phyloP scores from a whole-genome alignment of 78 protist genomes.

The Tieghemostelium lacteum region DNA sequence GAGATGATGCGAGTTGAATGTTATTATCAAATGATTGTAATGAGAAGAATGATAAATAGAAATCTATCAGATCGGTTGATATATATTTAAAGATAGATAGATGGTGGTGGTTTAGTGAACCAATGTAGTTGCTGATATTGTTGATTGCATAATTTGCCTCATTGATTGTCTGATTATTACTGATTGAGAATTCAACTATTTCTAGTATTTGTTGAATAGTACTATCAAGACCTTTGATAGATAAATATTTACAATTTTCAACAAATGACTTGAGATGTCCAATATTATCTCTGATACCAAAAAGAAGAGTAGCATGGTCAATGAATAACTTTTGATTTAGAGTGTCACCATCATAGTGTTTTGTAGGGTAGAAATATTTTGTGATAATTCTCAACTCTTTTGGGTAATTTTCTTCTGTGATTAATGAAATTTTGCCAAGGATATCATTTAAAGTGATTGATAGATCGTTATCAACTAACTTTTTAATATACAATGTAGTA shows the following conservation, averaged over 20 bases:
- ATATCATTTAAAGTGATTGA: slow-evolving; percentile 23
- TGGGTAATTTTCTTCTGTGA: neutral
- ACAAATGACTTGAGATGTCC: neutral
- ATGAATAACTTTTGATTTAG: neutral
- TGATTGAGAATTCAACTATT: no score
- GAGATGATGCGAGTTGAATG: neutral
- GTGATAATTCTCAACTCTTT: neutral
- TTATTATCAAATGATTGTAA: neutral
- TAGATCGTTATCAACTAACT: slow-evolving; percentile 1
- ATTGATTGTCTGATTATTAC: neutral
- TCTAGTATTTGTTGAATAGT: neutral
- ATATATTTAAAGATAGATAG: neutral
- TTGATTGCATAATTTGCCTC: neutral
- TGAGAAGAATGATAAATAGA: neutral
- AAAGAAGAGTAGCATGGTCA: slow-evolving; percentile 4
- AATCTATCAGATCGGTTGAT: neutral
- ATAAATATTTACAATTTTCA: neutral
- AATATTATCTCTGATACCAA: neutral
- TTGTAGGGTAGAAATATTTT: neutral
- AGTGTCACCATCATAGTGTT: neutral
- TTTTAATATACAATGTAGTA: neutral
- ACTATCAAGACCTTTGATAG: neutral
- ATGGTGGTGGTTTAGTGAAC: neutral
- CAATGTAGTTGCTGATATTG: neutral
- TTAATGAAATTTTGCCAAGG: neutral